These are phyloP conservation scores for Solanum habrochaites DNA, from an alignment of 257 asterid species.

Conservation along the genomic window DNA sequence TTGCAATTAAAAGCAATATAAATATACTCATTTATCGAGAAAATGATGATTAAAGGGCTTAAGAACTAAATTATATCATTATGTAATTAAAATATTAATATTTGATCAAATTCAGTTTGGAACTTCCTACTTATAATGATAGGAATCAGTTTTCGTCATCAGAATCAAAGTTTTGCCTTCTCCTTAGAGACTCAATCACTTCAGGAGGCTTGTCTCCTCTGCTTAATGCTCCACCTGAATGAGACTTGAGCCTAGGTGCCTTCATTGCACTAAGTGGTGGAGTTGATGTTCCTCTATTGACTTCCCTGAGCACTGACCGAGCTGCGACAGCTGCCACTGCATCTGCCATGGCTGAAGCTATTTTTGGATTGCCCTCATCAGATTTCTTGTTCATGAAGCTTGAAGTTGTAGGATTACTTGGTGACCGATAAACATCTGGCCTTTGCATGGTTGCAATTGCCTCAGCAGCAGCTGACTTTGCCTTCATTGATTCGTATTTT, in stretches of 20 bases:
- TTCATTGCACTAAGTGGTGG: constrained; percentile 68
- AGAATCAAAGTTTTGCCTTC: constrained; percentile 57
- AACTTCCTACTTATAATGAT: no score
- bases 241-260: constrained; percentile 66
- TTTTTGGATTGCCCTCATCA: constrained; percentile 17
- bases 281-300: constrained; percentile 36
- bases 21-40: no score
- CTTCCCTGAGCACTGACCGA: constrained; percentile 67
- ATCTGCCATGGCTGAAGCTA: constrained; percentile 75
- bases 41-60: no score
- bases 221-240: not conserved
- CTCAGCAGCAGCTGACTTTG: constrained; percentile 51
- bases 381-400: constrained; percentile 9
- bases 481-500: constrained; percentile 57
- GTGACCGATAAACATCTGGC: constrained; percentile 25
- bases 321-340: constrained; percentile 59
- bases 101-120: no score
- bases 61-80: no score
- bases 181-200: constrained; percentile 66
- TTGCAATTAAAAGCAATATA: no score
- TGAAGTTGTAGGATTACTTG: constrained; percentile 13
- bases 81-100: no score
- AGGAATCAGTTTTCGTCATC: constrained; percentile 51
- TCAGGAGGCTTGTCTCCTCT: constrained; percentile 32
- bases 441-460: constrained; percentile 46